Evolutionary conservation across 2,329 filamentous ascomycete genomes (phyloP).

Genomic region (Cladophialophora exuberans): DNA sequence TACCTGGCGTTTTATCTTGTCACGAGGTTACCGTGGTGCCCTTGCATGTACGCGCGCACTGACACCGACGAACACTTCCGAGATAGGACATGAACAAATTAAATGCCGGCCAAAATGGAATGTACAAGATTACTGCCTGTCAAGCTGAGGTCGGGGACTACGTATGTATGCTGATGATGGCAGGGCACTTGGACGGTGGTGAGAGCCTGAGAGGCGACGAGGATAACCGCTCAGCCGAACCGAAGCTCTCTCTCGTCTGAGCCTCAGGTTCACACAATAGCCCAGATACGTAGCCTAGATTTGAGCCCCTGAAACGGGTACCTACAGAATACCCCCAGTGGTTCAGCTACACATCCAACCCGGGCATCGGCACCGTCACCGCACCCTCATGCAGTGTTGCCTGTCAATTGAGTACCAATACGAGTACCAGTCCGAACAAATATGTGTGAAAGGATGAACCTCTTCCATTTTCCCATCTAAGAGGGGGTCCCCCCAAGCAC

Average conservation of each 20-base stretch:
- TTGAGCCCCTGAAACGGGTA: constrained; percentile 1
- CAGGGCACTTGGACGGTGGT: no score
- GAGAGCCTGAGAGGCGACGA: no score
- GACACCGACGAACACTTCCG: constrained; percentile 17
- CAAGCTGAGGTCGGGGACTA: no score
- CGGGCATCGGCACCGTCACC: background rate
- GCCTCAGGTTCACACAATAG: no score
- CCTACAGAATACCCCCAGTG: no score
- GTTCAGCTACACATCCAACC: constrained; percentile 1
- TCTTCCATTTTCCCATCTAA: no score
- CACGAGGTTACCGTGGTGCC: constrained; percentile 5
- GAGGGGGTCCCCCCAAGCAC: no score
- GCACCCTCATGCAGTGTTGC: background rate
- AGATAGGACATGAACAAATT: constrained; percentile 9
- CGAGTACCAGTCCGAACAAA: no score
- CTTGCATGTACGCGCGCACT: constrained; percentile 28
- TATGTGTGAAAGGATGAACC: no score
- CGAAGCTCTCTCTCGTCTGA: background rate
- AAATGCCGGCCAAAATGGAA: constrained; percentile 25
- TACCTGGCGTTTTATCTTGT: constrained; percentile 4
- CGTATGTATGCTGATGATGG: no score
- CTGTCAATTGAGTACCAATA: background rate
- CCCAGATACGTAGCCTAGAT: no score
- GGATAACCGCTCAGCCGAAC: constrained; percentile 8
- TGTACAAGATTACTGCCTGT: constrained; percentile 20